A percentile compares a stretch with the other conserved stretches of the same genome.
These are phyloP conservation scores for Beauveria bassiana DNA, from an alignment of 2,329 filamentous ascomycete species.

Conservation along the genomic window DNA sequence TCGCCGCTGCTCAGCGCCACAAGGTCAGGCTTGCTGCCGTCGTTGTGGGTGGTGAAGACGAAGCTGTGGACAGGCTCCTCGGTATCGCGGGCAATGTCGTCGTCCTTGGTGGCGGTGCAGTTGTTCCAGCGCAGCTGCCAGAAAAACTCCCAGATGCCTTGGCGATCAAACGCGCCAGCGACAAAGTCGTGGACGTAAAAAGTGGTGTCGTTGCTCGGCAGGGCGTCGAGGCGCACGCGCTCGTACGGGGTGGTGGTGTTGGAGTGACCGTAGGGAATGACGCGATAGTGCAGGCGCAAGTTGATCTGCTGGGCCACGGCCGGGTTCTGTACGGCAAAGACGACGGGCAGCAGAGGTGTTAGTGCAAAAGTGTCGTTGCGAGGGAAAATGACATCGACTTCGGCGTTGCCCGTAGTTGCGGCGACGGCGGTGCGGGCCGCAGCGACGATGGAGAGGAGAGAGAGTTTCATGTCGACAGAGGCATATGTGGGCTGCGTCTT, in stretches of 20 bases:
- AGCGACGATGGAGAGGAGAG: background rate
- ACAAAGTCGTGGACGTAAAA: conserved; percentile 1
- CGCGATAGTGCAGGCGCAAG: background rate
- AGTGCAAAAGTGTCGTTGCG: conserved; percentile 4
- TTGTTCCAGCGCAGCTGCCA: conserved; percentile 5
- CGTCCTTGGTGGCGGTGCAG: background rate
- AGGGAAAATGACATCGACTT: conserved; percentile 8
- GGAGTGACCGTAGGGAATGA: background rate
- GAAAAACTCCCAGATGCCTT: conserved; percentile 4
- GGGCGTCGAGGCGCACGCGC: background rate
- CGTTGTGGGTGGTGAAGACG: background rate
- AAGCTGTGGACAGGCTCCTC: background rate
- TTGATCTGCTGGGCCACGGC: background rate
- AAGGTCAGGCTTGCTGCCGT: background rate
- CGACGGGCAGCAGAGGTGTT: background rate
- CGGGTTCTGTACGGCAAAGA: conserved; percentile 7
- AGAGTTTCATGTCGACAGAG: background rate
- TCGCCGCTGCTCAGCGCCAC: background rate
- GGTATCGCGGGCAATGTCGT: background rate
- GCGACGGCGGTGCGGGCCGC: background rate
- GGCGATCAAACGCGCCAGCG: background rate
- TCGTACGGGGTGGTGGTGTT: background rate
- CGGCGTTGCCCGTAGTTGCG: background rate
- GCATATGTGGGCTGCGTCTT: background rate
- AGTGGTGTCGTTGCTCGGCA: background rate